These are phyloP conservation scores for Metschnikowia koreensis DNA, from an alignment of 805 yeast genomes.

Conservation along the genomic window DNA sequence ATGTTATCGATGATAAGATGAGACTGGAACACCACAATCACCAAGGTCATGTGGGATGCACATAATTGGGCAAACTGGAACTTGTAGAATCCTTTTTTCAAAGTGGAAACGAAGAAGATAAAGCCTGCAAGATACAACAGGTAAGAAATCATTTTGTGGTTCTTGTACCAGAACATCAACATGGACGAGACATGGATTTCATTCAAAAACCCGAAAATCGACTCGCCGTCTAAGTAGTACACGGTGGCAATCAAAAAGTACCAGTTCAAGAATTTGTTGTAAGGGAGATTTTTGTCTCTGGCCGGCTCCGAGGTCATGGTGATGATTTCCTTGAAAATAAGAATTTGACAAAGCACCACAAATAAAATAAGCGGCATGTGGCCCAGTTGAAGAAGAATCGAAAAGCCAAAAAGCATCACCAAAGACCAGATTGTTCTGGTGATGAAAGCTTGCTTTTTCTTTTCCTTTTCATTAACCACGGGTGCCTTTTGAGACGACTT, in stretches of 20 bases:
- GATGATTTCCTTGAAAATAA: constrained; percentile 90
- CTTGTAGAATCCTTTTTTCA: constrained; percentile 83
- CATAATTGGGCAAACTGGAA: constrained; percentile 94
- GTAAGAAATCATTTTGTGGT: constrained; percentile 84
- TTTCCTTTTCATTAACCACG: constrained; percentile 20
- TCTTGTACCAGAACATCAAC: constrained; percentile 59
- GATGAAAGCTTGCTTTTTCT: constrained; percentile 77
- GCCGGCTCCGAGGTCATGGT: constrained; percentile 82
- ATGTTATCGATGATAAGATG: constrained; percentile 89
- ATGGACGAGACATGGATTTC: constrained; percentile 49
- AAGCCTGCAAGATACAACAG: constrained; percentile 83
- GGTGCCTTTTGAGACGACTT: not conserved
- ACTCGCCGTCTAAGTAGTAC: constrained; percentile 86
- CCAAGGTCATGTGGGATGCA: constrained; percentile 88
- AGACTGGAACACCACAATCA: constrained; percentile 89
- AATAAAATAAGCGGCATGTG: constrained; percentile 76
- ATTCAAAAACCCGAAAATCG: constrained; percentile 66
- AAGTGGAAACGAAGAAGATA: constrained; percentile 82
- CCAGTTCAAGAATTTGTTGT: constrained; percentile 86
- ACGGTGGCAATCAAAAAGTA: constrained; percentile 84
- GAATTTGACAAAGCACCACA: constrained; percentile 70
- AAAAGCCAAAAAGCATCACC: constrained; percentile 77
- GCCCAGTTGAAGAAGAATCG: constrained; percentile 69
- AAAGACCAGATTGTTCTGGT: constrained; percentile 92
- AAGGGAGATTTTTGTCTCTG: constrained; percentile 76